Conservation (phyloP, 2,329 filamentous ascomycete genomes). For the Penicillium sp. region DNA sequence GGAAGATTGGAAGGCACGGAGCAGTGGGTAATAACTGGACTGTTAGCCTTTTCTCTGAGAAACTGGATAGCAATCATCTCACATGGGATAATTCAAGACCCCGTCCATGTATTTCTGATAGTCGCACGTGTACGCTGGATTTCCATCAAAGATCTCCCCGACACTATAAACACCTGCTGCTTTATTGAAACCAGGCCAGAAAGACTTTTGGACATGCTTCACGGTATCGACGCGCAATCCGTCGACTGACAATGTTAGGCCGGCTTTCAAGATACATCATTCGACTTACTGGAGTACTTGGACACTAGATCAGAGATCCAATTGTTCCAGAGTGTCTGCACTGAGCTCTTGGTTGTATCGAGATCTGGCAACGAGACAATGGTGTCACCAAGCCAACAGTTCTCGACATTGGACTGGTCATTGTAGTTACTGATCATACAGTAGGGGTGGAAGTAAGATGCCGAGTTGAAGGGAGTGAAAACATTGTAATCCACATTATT, state of each 20-base stretch:
- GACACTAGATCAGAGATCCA: slow-evolving; percentile 60
- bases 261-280: too few species aligned
- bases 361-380: slow-evolving; percentile 62
- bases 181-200: slow-evolving; percentile 44
- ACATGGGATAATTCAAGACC: slow-evolving; percentile 50
- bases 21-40: slow-evolving; percentile 41
- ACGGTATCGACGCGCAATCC: slow-evolving; percentile 55
- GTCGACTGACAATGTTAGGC: slow-evolving; percentile 37
- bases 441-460: slow-evolving; percentile 62
- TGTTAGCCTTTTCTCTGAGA: slow-evolving; percentile 48
- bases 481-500: slow-evolving; percentile 53
- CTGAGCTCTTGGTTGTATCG: slow-evolving; percentile 52
- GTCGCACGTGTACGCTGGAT: slow-evolving; percentile 42
- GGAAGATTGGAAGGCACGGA: slow-evolving; percentile 35
- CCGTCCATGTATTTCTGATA: slow-evolving; percentile 49
- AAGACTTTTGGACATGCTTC: slow-evolving; percentile 48
- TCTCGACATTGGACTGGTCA: slow-evolving; percentile 45
- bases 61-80: neutral
- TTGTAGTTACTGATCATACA: slow-evolving; percentile 56
- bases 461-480: slow-evolving; percentile 55
- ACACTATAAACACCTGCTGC: slow-evolving; percentile 49
- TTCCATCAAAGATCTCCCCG: slow-evolving; percentile 48
- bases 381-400: slow-evolving; percentile 57
- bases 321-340: slow-evolving; percentile 52
- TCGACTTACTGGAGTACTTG: slow-evolving; percentile 58